phyloP scores from a whole-genome alignment of 176 grass and related monocot genomes.

The Avena atlantica region DNA sequence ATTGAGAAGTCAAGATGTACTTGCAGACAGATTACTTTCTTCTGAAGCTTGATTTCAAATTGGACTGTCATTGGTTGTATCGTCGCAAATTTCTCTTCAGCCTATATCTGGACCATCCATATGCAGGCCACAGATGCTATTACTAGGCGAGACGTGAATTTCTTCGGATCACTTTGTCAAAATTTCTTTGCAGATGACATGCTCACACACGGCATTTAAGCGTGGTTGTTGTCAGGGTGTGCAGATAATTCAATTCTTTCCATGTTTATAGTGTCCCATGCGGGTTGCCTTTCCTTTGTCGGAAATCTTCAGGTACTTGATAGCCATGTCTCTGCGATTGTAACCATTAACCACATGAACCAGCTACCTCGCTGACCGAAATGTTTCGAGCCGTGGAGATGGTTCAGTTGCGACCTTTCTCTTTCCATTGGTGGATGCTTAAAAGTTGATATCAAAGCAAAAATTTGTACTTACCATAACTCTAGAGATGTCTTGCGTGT shows the following conservation, averaged over 20 bases:
- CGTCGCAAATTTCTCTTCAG: neutral
- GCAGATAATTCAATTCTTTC: neutral
- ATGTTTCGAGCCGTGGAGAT: neutral
- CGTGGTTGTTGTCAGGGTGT: constrained; percentile 30
- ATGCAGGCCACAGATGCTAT: neutral
- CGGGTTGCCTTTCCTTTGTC: neutral
- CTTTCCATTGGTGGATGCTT: neutral
- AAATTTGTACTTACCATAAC: neutral
- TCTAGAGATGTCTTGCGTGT: neutral
- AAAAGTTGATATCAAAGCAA: neutral
- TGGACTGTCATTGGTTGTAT: neutral
- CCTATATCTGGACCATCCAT: neutral
- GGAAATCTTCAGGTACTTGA: constrained; percentile 30
- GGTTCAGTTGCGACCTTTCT: neutral
- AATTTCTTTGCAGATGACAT: neutral
- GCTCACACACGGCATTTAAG: neutral
- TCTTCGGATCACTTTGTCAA: neutral
- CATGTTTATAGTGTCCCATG: neutral
- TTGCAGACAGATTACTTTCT: neutral
- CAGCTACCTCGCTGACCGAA: constrained; percentile 16
- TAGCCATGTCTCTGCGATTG: neutral
- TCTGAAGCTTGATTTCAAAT: neutral
- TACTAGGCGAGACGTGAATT: neutral
- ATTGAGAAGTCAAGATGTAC: neutral
- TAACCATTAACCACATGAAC: constrained; percentile 27